Conservation (phyloP, 805 yeast genomes). For the Kregervanrija fluxuum region DNA sequence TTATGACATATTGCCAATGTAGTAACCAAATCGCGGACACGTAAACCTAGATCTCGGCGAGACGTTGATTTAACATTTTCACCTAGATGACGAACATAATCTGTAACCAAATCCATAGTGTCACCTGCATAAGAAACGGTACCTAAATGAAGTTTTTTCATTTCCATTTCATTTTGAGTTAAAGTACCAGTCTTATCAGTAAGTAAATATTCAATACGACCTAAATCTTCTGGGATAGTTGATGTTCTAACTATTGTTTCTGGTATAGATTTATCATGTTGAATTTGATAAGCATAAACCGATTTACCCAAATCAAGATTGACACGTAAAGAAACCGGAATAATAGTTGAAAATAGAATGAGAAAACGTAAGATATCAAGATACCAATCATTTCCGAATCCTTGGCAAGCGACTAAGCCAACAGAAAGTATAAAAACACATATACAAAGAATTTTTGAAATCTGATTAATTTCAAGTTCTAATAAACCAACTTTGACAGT, state of each 20-base stretch:
- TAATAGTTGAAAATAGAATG: slow-evolving; percentile 88
- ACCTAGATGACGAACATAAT: slow-evolving; percentile 42
- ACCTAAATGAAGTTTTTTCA: slow-evolving; percentile 89
- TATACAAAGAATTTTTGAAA: slow-evolving; percentile 82
- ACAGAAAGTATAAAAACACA: slow-evolving; percentile 77
- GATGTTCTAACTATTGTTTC: slow-evolving; percentile 93
- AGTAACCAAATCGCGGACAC: slow-evolving; percentile 73
- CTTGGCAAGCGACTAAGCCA: slow-evolving; percentile 72
- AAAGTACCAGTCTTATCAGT: slow-evolving; percentile 96
- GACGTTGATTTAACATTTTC: slow-evolving; percentile 24
- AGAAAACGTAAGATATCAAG: slow-evolving; percentile 84
- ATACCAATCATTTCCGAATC: slow-evolving; percentile 73
- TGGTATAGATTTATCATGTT: slow-evolving; percentile 73
- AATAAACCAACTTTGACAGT: slow-evolving; percentile 85
- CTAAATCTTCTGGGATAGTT: slow-evolving; percentile 96
- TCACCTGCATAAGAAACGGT: slow-evolving; percentile 89
- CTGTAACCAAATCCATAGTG: slow-evolving; percentile 80
- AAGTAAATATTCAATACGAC: slow-evolving; percentile 85
- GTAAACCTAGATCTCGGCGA: slow-evolving; percentile 63
- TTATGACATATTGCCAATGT: slow-evolving; percentile 94
- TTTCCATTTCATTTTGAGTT: slow-evolving; percentile 96
- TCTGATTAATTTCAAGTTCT: slow-evolving; percentile 81
- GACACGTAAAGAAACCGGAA: slow-evolving; percentile 92
- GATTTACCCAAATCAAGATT: slow-evolving; percentile 93
- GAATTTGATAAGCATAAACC: slow-evolving; percentile 92